Evolutionary conservation across 352 stramenopile species (phyloP), one percentile per base, ranked within the genome.

Genomic region (Phytophthora gonapodyides): DNA sequence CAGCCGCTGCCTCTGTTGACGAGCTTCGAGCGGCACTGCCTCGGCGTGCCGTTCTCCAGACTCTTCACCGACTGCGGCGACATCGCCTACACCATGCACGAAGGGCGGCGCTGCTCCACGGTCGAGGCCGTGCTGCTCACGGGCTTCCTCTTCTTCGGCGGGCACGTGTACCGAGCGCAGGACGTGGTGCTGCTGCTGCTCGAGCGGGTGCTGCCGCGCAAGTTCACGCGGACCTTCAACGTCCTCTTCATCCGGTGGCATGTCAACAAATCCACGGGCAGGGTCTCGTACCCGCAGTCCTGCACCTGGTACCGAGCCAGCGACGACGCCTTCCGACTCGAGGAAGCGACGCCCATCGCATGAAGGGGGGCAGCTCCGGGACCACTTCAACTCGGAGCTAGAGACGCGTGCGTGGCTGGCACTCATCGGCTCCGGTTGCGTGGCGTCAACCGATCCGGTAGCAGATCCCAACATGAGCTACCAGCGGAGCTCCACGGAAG

Each of bases 151-250:
- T 68, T 63, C 34, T 63, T 54, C 40, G 61, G 61, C 8, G 47
- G 57, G 43, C 51, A 68, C 38, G 19, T 68, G 16, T 68, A 68
- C 46, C 52, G 35, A 41, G 60, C 60, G 7, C 45, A 63, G 43
- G 37, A 57, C 19, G 49, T 61, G 24, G 50, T 61, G 40, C 21
- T 67, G 38, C 42, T 71, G 21, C 33, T 71, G 1, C 4, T 62
- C 7, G 40, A 53, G 19, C 56, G 62, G 13, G 7, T 71, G 11
- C 15, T 71, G 27, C 57, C 57, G 6, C 34, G 38, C 9, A 58
- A 53, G 36, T 44, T 71, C n/a, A 58, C 55, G 3, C 51, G 57
- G n/a, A 66, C 44, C 5, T 67, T 71, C 50, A 71, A 71, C 41
- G 43, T 71, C 5, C 27, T 71, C 4, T 47, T 71, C 50, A n/a